Conservation (phyloP, 805 yeast species). For the Nakazawaea ernobii region DNA sequence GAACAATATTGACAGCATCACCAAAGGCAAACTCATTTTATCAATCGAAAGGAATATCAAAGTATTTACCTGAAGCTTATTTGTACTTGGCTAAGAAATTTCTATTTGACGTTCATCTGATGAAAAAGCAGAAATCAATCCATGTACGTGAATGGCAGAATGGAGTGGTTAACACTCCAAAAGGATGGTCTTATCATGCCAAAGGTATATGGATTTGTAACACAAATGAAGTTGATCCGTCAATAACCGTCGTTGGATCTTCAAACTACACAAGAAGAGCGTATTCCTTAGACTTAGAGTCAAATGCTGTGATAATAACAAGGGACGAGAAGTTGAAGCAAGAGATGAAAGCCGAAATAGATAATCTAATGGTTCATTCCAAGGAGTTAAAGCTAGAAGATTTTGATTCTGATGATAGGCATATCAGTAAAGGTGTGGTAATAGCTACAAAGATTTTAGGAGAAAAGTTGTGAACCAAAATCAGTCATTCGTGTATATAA, state of each 20-base stretch:
- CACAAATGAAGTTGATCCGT: conserved; percentile 54
- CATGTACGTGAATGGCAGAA: conserved; percentile 76
- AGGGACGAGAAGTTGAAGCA: conserved; percentile 52
- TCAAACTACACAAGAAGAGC: conserved; percentile 92
- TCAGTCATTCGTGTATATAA: too few relatives aligned
- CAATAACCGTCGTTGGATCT: conserved; percentile 81
- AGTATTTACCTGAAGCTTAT: conserved; percentile 82
- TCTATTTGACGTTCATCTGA: conserved; percentile 40
- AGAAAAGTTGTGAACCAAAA: conserved; percentile 45
- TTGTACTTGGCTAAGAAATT: conserved; percentile 68
- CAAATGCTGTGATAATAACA: conserved; percentile 78
- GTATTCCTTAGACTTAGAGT: conserved; percentile 80
- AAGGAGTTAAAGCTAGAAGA: conserved; percentile 50
- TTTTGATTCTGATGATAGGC: conserved; percentile 56
- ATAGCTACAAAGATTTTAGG: conserved; percentile 62
- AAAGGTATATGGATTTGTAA: conserved; percentile 84
- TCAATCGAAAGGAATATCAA: conserved; percentile 74
- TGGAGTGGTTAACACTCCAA: conserved; percentile 74
- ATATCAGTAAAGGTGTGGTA: conserved; percentile 56
- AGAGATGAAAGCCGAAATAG: conserved; percentile 57
- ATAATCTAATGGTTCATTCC: conserved; percentile 51
- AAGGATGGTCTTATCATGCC: conserved; percentile 98
- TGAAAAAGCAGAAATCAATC: conserved; percentile 40
- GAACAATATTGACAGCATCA: conserved; percentile 82
- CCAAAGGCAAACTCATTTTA: conserved; percentile 94